Evolutionary conservation across 2,329 filamentous ascomycete species (phyloP).

Genomic region (Calonectria leucothoes): DNA sequence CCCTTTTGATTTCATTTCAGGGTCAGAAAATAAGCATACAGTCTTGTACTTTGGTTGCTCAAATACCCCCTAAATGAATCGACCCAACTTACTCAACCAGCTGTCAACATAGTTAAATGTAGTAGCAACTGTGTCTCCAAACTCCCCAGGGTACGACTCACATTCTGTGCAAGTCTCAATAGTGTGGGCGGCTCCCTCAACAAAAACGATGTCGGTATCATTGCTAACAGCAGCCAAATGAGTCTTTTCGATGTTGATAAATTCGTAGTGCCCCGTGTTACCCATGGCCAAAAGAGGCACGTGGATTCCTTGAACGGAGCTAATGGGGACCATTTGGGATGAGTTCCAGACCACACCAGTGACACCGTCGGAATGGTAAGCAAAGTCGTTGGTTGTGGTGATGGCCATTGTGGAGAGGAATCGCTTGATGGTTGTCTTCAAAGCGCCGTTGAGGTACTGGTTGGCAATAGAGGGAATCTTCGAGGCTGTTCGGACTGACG

Average conservation of each 20-base stretch:
- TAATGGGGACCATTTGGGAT: slow-evolving; percentile 5
- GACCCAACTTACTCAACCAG: slow-evolving; percentile 1
- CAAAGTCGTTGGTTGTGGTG: not conserved
- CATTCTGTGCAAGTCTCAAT: slow-evolving; percentile 1
- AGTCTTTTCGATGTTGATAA: slow-evolving; percentile 6
- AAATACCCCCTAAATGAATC: not conserved
- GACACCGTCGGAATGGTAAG: not conserved
- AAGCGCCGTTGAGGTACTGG: not conserved
- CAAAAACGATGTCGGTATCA: slow-evolving; percentile 2
- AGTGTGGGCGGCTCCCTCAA: slow-evolving; percentile 1
- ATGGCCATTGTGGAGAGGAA: not conserved
- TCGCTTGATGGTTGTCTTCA: not conserved
- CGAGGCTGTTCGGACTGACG: not conserved
- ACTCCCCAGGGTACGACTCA: slow-evolving; percentile 1
- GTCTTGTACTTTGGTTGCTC: too few relatives aligned
- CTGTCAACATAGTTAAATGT: slow-evolving; percentile 1
- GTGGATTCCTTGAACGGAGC: not conserved
- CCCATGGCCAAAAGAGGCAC: not conserved
- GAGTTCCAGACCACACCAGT: not conserved
- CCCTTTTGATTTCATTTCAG: too few relatives aligned
- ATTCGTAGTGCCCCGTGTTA: slow-evolving; percentile 2
- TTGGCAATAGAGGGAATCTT: not conserved
- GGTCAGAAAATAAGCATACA: not conserved
- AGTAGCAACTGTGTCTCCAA: not conserved
- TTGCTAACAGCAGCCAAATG: slow-evolving; percentile 3